phyloP scores from a whole-genome alignment of 805 yeast species.

The Barnettozyma salicaria region DNA sequence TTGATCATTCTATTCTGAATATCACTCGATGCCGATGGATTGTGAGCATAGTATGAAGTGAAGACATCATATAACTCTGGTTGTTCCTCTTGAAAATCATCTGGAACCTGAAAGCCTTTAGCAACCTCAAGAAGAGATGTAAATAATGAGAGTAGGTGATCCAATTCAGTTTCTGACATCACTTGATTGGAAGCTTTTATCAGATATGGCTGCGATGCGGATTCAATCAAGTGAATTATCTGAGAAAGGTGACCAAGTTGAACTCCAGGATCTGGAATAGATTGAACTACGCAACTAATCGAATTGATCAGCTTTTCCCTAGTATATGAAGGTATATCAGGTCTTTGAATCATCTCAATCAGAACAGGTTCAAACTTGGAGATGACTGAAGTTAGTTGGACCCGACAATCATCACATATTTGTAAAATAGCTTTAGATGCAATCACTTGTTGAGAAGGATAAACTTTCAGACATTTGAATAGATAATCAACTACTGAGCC shows the following conservation, averaged over 20 bases:
- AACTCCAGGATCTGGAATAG: conserved; percentile 40
- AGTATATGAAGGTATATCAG: conserved; percentile 37
- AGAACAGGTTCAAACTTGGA: conserved; percentile 45
- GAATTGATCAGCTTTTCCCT: conserved; percentile 58
- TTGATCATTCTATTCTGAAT: conserved; percentile 34
- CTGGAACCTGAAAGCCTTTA: conserved; percentile 57
- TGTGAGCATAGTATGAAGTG: conserved; percentile 24
- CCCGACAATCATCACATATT: conserved; percentile 50
- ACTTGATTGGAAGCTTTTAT: conserved; percentile 9
- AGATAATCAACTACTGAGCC: conserved; percentile 50
- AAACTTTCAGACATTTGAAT: conserved; percentile 34
- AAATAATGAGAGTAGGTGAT: conserved; percentile 50
- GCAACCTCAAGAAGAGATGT: conserved; percentile 66
- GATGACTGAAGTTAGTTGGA: conserved; percentile 34
- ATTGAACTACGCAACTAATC: conserved; percentile 55
- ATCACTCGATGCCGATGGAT: conserved; percentile 45
- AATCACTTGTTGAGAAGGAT: conserved; percentile 28
- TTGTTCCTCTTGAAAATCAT: conserved; percentile 37
- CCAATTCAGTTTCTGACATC: conserved; percentile 27
- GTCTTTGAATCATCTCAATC: conserved; percentile 39
- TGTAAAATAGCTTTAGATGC: conserved; percentile 54
- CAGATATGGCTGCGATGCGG: conserved; percentile 14
- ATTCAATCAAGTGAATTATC: conserved; percentile 29
- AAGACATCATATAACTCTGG: conserved; percentile 18
- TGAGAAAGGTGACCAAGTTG: conserved; percentile 36